These are phyloP conservation scores for Niebla homalea DNA, from an alignment of 495 filamentous ascomycete species.

Conservation along the genomic window DNA sequence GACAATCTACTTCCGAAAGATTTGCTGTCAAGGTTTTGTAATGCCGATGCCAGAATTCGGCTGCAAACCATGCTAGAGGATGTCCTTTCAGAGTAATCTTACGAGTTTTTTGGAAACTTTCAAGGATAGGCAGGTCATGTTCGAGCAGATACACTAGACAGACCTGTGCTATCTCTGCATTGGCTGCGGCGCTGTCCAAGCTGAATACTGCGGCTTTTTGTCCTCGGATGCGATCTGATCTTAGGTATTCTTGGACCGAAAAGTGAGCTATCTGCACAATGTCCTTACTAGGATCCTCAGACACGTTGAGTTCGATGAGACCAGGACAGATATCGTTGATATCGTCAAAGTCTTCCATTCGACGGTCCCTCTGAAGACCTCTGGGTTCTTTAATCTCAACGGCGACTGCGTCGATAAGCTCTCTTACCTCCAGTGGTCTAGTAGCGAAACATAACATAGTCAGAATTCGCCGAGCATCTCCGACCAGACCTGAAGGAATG, in stretches of 20 bases:
- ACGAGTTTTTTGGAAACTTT: not conserved
- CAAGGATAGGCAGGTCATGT: conserved; percentile 8
- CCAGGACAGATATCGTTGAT: not conserved
- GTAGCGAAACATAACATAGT: not conserved
- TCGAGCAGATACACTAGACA: conserved; percentile 24
- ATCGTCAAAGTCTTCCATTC: not conserved
- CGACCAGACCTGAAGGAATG: not conserved
- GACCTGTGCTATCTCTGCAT: conserved; percentile 18
- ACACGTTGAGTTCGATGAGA: not conserved
- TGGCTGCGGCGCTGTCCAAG: conserved; percentile 10
- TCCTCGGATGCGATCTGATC: conserved; percentile 21
- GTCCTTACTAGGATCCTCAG: conserved; percentile 7
- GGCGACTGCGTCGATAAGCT: not conserved
- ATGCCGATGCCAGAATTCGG: not conserved
- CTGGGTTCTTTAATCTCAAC: not conserved
- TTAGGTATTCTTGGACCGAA: conserved; percentile 29
- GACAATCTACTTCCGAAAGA: not conserved
- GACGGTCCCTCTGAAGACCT: not conserved
- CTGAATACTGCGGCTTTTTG: conserved; percentile 14
- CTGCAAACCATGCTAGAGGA: not conserved
- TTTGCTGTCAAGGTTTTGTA: not conserved
- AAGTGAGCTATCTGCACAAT: conserved; percentile 24
- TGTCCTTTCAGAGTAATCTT: no score
- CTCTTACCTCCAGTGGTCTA: not conserved
- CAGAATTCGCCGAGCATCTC: not conserved